Conservation (phyloP, 805 yeast species). For the Hanseniaspora thailandica region DNA sequence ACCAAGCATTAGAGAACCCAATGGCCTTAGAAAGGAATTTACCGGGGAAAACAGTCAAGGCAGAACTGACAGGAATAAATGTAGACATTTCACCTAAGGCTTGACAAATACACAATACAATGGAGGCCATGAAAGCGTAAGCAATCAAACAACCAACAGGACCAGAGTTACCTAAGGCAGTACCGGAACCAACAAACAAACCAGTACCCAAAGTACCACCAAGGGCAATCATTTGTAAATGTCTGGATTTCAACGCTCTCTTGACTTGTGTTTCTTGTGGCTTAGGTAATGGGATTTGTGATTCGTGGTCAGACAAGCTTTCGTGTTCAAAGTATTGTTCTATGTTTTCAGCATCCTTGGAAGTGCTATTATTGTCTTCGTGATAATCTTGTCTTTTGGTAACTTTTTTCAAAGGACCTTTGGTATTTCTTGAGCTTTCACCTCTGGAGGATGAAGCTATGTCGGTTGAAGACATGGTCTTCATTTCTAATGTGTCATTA, state of each 20-base stretch:
- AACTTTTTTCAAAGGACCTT: constrained; percentile 4
- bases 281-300: constrained; percentile 18
- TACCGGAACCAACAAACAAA: constrained; percentile 52
- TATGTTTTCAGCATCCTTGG: neutral
- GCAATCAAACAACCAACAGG: constrained; percentile 59
- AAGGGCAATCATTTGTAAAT: constrained; percentile 61
- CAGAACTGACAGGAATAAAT: constrained; percentile 53
- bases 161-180: constrained; percentile 47
- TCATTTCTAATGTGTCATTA: constrained; percentile 12
- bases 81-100: constrained; percentile 76
- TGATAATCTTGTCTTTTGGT: constrained; percentile 9
- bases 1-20: constrained; percentile 62
- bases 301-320: constrained; percentile 14
- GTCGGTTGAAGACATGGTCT: neutral
- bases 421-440: neutral
- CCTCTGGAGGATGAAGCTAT: neutral
- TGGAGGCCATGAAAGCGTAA: constrained; percentile 51
- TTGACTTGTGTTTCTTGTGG: constrained; percentile 36
- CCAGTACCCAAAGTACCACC: constrained; percentile 80
- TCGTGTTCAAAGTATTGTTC: constrained; percentile 2
- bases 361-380: neutral
- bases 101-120: constrained; percentile 58
- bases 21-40: constrained; percentile 58
- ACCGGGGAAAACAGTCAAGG: constrained; percentile 59
- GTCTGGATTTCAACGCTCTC: constrained; percentile 53